Base-by-base conservation (phyloP, 345 rosid genomes). In the Linum tenue region DNA sequence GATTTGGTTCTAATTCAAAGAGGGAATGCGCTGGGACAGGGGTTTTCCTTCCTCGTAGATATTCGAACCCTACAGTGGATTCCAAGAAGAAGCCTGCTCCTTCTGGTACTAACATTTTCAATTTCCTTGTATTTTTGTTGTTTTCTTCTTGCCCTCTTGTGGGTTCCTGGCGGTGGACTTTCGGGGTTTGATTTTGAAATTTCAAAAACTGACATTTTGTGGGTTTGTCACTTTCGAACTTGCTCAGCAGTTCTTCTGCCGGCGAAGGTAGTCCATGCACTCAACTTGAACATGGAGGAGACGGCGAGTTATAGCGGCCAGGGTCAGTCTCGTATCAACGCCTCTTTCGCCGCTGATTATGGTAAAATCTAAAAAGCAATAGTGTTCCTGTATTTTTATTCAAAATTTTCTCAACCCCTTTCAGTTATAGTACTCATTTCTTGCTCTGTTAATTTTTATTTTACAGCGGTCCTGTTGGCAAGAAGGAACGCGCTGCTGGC, bases 31-130 rank as follows among this genome's bases (percentile, higher is more conserved):
- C 65, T 10, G 78, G 78, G 5, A 75, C 78, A 14, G 78, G 78
- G 2, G 78, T 75, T 15, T 75, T 75, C 69, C 67, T 75, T 62
- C 78, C 78, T 37, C 78, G 78, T 15, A 53, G 75, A 67, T 64
- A 67, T 35, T 59, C 69, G 16, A 64, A 31, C 15, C 50, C 72
- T 2, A 7, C 35, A 31, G 36, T 37, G 35, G 65, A 70, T 3
- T 64, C 72, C 6, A 75, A 59, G 14, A 75, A 70, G 61, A 70
- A 66, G 42, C 50, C 62, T 39, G 70, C 11, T 48, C 53, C 73
- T 74, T 22, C 31, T 22, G 31, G 31, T 22, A 22, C 31, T 1
- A 22, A 37, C 60, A 39, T 39, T 3, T 10, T 5, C n/a, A 6
- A 3, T 15, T 57, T 5, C n/a, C 0, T 59, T 1, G 17, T 38